A percentile compares a stretch with the other conserved stretches of the same genome.
Conservation (phyloP, 371 early-diverging fungal genomes). For the Coemansia sp. region DNA sequence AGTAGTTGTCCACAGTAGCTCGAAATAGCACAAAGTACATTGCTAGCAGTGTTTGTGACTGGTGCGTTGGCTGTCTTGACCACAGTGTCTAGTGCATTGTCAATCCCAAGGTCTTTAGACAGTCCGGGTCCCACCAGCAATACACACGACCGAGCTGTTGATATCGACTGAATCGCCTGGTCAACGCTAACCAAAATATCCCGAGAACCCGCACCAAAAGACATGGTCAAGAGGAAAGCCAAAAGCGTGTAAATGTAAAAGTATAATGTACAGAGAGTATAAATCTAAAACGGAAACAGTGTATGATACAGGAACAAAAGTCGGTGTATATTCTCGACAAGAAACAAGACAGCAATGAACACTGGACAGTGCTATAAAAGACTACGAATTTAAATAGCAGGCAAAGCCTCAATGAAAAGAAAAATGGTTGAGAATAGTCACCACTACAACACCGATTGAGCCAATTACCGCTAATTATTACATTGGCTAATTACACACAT, state of each 20-base stretch:
- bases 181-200: not conserved
- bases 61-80: too few relatives aligned
- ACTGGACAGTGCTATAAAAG: not conserved
- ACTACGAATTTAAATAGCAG: not conserved
- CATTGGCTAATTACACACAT: not conserved
- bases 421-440: not conserved
- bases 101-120: constrained; percentile 6
- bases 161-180: not conserved
- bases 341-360: not conserved
- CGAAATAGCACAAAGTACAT: constrained; percentile 9
- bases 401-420: not conserved
- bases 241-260: not conserved
- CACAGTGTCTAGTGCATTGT: not conserved
- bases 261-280: constrained; percentile 1
- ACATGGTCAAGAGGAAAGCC: not conserved
- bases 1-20: constrained; percentile 23
- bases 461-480: too few relatives aligned
- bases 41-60: not conserved
- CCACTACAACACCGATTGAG: not conserved
- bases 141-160: constrained; percentile 18
- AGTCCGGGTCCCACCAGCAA: constrained; percentile 25
- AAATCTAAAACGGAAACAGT: not conserved
- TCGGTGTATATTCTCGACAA: not conserved
- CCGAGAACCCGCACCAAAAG: not conserved
- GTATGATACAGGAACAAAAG: not conserved